Conservation (phyloP, 2,329 filamentous ascomycete genomes). For the Nothophaeocryptopus gaeumannii region DNA sequence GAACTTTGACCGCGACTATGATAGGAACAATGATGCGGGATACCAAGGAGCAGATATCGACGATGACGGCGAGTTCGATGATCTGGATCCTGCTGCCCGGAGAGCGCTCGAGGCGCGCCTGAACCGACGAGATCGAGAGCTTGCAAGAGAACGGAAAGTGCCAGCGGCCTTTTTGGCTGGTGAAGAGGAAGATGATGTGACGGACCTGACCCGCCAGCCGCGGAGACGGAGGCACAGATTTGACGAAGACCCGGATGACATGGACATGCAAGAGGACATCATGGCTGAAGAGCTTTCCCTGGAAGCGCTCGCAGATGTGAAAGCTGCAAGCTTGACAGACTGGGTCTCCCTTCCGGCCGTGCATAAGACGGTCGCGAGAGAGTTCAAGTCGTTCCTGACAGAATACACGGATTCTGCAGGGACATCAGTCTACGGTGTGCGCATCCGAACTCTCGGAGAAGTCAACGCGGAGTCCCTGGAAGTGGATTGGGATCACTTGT, state of each 20-base stretch:
- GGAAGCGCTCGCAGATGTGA: constrained; percentile 87
- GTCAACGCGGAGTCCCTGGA: constrained; percentile 95
- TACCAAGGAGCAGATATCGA: constrained; percentile 74
- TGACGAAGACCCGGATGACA: constrained; percentile 88
- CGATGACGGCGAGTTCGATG: constrained; percentile 72
- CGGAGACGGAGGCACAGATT: constrained; percentile 84
- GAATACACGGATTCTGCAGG: constrained; percentile 90
- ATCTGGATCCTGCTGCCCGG: constrained; percentile 64
- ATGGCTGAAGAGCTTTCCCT: constrained; percentile 94
- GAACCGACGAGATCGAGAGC: constrained; percentile 69
- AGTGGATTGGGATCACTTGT: constrained; percentile 90
- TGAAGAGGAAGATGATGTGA: constrained; percentile 72
- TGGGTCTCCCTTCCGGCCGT: constrained; percentile 92
- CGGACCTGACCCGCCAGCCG: constrained; percentile 82
- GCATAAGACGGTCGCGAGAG: constrained; percentile 86
- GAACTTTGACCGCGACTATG: constrained; percentile 64
- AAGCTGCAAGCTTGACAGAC: constrained; percentile 87
- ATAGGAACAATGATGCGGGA: constrained; percentile 50
- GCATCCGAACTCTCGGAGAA: constrained; percentile 93
- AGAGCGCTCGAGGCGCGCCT: constrained; percentile 70
- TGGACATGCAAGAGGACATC: constrained; percentile 84
- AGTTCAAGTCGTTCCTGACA: constrained; percentile 96
- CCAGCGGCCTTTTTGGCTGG: constrained; percentile 72
- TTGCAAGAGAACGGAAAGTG: constrained; percentile 63
- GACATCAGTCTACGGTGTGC: constrained; percentile 89